A percentile compares a stretch with the other conserved stretches of the same genome.
Conservation (phyloP, 2,329 filamentous ascomycete species). For the Eutypa lata region DNA sequence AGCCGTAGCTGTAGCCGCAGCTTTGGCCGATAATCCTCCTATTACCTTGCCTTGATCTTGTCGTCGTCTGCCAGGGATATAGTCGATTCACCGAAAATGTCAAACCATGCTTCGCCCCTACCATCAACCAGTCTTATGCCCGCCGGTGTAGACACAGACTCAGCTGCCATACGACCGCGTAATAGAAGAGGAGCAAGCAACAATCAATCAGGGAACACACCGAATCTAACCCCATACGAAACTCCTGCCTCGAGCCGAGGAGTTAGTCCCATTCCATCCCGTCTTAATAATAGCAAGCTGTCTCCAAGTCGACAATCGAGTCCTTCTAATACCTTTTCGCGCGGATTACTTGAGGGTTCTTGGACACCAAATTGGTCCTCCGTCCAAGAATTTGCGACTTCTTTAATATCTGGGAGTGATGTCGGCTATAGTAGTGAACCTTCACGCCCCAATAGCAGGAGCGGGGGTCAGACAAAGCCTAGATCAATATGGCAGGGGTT, state of each 20-base stretch:
- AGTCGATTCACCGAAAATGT: constrained; percentile 22
- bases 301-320: constrained; percentile 23
- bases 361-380: constrained; percentile 55
- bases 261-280: constrained; percentile 48
- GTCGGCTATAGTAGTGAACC: constrained; percentile 31
- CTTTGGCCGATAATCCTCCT: not conserved
- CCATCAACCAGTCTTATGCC: constrained; percentile 45
- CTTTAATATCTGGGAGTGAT: constrained; percentile 33
- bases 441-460: constrained; percentile 28
- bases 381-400: constrained; percentile 52
- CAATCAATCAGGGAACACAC: constrained; percentile 20
- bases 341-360: constrained; percentile 46
- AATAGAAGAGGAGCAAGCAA: constrained; percentile 43
- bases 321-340: constrained; percentile 31
- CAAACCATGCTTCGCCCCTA: constrained; percentile 30
- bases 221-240: constrained; percentile 33
- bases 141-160: constrained; percentile 36
- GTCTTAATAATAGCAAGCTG: constrained; percentile 28
- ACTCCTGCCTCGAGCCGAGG: constrained; percentile 40
- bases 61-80: constrained; percentile 14
- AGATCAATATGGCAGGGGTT: constrained; percentile 29
- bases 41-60: not conserved
- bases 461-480: constrained; percentile 23
- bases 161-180: constrained; percentile 44
- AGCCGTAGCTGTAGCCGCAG: constrained; percentile 12